Evolutionary conservation across 805 yeast species (phyloP), one percentile per base, ranked within the genome.

Genomic region (Zygosaccharomyces kombuchaensis): DNA sequence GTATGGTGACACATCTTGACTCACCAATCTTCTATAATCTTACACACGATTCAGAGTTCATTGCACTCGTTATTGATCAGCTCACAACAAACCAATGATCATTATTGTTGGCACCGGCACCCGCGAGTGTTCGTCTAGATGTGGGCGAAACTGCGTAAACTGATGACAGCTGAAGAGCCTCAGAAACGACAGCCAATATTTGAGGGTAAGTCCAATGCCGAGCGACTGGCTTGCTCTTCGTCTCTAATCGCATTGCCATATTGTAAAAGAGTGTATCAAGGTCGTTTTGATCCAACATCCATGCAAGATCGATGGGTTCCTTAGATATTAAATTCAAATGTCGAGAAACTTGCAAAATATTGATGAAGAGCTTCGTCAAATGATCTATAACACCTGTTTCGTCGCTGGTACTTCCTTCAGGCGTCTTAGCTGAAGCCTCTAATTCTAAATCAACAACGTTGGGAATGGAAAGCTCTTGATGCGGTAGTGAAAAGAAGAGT

Each of bases 191-290:
- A 14, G 48, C 46, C 8, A 46, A 35, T 4, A 49, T 44, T 19
- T 40, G 36, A 10, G 43, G 34, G 30, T 35, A 52, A 8, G 55
- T 50, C 56, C 56, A 54, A 25, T 47, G 47, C 6, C 43, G 44
- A 9, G 44, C 30, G 9, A 48, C 40, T 5, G 53, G 40, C 34
- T 45, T 45, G 31, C 55, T 46, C 31, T 48, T 46, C n/a, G 52
- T 46, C 36, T 46, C 38, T n/a, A 36, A 41, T 13, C 41, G 31
- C 34, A 41, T 47, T 19, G 46, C 43, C 45, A 56, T 36, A 37
- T 54, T 47, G 43, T 59, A 62, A 36, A 62, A 55, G 21, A 60
- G 42, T n/a, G 56, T 53, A 38, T 62, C 66, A 9, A 60, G 44
- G 38, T 62, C 66, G 42, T 58, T 53, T 27, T 54, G 54, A 8